These are phyloP conservation scores for Paraleonurus japonicus DNA, from an alignment of 257 asterid genomes.

Conservation along the genomic window DNA sequence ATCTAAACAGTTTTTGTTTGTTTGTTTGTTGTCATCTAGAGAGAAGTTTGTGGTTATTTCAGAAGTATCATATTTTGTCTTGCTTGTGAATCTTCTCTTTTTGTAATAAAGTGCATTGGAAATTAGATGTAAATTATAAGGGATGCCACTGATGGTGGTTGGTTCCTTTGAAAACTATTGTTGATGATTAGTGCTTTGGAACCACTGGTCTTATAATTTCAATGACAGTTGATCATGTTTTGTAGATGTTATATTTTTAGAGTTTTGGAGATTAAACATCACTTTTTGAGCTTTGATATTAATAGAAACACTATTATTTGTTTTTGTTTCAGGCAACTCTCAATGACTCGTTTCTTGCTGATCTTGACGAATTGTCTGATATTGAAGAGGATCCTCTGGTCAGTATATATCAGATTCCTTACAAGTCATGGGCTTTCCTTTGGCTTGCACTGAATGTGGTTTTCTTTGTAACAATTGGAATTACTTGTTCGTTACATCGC, in stretches of 20 bases:
- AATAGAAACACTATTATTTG: background rate
- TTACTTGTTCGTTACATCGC: constrained; percentile 9
- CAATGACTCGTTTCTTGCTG: constrained; percentile 93
- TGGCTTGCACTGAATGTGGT: background rate
- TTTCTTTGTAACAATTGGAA: background rate
- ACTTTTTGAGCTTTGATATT: background rate
- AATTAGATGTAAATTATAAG: background rate
- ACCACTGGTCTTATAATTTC: background rate
- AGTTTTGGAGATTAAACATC: constrained; percentile 9
- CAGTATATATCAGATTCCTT: constrained; percentile 29
- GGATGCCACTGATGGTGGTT: background rate
- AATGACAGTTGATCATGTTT: background rate
- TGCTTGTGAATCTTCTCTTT: constrained; percentile 10
- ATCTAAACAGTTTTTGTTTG: background rate
- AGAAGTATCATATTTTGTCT: background rate
- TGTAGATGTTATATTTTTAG: background rate
- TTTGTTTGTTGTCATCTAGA: background rate
- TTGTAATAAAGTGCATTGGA: background rate
- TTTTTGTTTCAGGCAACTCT: constrained; percentile 79
- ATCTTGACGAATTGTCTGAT: constrained; percentile 92
- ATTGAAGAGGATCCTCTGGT: constrained; percentile 79
- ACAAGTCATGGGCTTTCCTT: background rate
- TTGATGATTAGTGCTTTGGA: constrained; percentile 3
- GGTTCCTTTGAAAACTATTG: background rate
- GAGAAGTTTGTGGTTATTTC: background rate